Evolutionary conservation across 495 filamentous ascomycete species (phyloP).

Genomic region (Niebla homalea): DNA sequence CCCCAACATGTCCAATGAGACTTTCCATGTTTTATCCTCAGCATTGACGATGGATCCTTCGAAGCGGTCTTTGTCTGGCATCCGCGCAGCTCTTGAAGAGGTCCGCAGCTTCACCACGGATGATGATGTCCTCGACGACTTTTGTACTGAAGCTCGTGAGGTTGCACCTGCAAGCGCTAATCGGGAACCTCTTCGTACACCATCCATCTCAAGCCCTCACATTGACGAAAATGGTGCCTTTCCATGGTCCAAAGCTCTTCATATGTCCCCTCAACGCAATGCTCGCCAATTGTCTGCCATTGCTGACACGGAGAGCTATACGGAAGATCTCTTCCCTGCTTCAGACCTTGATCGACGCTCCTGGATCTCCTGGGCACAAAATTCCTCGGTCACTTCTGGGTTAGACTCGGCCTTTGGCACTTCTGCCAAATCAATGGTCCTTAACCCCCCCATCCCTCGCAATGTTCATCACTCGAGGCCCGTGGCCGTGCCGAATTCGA

Average conservation of each 20-base stretch:
- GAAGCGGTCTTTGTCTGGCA: constrained; percentile 68
- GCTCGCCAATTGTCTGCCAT: constrained; percentile 80
- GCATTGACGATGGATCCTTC: constrained; percentile 80
- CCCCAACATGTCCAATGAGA: constrained; percentile 95
- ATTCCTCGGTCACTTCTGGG: constrained; percentile 68
- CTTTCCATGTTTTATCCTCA: constrained; percentile 78
- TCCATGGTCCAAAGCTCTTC: constrained; percentile 88
- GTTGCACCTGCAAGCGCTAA: constrained; percentile 67
- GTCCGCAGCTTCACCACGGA: constrained; percentile 89
- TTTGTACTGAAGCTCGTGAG: constrained; percentile 70
- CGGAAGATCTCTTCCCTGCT: constrained; percentile 78
- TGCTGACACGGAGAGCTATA: constrained; percentile 61
- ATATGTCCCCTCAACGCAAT: constrained; percentile 58
- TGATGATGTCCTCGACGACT: constrained; percentile 82
- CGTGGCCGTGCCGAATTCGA: constrained; percentile 57
- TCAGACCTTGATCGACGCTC: constrained; percentile 58
- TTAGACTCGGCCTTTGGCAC: constrained; percentile 60
- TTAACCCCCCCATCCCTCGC: constrained; percentile 26
- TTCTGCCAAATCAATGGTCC: constrained; percentile 50
- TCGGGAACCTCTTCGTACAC: constrained; percentile 89
- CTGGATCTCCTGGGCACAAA: constrained; percentile 57
- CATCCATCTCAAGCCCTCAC: constrained; percentile 81
- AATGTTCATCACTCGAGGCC: constrained; percentile 34
- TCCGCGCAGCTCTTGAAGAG: constrained; percentile 62
- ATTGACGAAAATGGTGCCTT: constrained; percentile 69